A percentile compares a stretch with the other conserved stretches of the same genome.
These are phyloP conservation scores for Carex cristatella DNA, from an alignment of 176 grass and related monocot species.

Conservation along the genomic window DNA sequence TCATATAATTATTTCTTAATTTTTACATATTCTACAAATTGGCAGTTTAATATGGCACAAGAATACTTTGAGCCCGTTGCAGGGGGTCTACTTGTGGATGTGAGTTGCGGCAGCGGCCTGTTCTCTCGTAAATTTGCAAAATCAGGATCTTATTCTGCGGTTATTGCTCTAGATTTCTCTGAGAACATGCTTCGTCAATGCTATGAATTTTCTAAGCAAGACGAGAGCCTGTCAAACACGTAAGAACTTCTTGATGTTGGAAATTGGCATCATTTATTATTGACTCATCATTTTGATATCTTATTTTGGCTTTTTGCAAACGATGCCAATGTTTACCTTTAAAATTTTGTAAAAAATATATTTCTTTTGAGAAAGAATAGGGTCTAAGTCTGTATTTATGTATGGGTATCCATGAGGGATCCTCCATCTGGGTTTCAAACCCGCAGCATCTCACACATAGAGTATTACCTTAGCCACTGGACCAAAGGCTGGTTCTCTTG, in stretches of 20 bases:
- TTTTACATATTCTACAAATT: conserved; percentile 31
- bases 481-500: no score
- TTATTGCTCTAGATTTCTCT: conserved; percentile 88
- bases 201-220: conserved; percentile 82
- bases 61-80: conserved; percentile 63
- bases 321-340: background rate
- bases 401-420: no score
- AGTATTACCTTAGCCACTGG: no score
- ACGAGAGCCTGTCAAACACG: conserved; percentile 55
- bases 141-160: conserved; percentile 71
- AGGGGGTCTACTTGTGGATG: conserved; percentile 74
- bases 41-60: conserved; percentile 91
- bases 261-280: background rate
- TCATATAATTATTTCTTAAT: background rate
- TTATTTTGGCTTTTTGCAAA: background rate
- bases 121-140: conserved; percentile 89
- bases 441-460: no score
- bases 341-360: background rate
- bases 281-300: background rate
- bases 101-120: conserved; percentile 88
- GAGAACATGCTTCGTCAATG: conserved; percentile 98
- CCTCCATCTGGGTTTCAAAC: background rate
- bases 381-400: no score
- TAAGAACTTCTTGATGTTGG: conserved; percentile 32
- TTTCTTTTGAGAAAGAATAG: no score